These are phyloP conservation scores for Quercus engelmannii DNA, from an alignment of 306 rosid genomes.

Conservation along the genomic window DNA sequence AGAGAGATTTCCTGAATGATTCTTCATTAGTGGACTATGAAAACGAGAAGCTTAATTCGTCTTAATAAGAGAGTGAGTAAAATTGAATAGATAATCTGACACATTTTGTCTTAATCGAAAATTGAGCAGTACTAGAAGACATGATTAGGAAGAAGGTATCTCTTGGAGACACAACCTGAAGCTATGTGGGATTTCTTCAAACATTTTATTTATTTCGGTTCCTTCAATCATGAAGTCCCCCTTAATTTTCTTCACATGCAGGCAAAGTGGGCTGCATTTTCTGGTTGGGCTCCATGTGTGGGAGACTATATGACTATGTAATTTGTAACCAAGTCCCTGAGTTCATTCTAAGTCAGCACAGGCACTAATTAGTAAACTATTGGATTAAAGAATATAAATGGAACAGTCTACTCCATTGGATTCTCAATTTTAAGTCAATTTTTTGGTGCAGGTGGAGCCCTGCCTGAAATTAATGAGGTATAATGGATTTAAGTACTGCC, in stretches of 20 bases:
- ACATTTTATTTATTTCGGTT: not conserved
- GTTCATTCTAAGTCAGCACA: not conserved
- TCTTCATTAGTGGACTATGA: not conserved
- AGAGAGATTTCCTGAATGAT: too few relatives aligned
- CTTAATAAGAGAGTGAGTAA: slow-evolving; percentile 16
- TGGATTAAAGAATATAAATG: not conserved
- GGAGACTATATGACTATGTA: too few relatives aligned
- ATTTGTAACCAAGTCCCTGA: not conserved
- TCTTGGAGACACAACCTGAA: slow-evolving; percentile 21
- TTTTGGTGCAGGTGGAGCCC: slow-evolving; percentile 41
- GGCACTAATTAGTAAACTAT: not conserved
- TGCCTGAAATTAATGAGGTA: slow-evolving; percentile 22
- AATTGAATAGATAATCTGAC: slow-evolving; percentile 31
- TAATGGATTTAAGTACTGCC: slow-evolving; percentile 22
- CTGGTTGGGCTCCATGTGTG: not conserved
- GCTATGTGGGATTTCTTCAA: slow-evolving; percentile 7
- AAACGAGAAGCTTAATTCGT: slow-evolving; percentile 20
- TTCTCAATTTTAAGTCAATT: slow-evolving; percentile 19
- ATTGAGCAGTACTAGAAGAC: not conserved
- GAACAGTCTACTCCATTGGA: slow-evolving; percentile 25
- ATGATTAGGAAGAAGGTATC: not conserved
- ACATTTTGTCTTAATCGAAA: slow-evolving; percentile 17
- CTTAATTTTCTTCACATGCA: slow-evolving; percentile 40
- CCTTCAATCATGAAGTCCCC: not conserved
- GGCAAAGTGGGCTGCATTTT: slow-evolving; percentile 32